Base-by-base conservation (phyloP, 345 rosid species). In the Brassica cretica region DNA sequence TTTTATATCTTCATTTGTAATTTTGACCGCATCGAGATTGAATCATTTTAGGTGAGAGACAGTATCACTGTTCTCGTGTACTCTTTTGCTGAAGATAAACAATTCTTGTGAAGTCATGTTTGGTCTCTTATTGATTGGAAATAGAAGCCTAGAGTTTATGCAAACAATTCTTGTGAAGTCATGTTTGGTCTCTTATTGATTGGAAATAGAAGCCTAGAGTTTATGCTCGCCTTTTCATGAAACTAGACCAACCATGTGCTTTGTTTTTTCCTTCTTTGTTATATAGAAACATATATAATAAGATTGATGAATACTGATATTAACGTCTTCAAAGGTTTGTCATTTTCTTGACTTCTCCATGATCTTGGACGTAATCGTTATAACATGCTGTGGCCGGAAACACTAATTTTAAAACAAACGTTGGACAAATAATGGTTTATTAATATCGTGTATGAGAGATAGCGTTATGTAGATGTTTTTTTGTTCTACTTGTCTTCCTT, bases 1-100 rank as follows among this genome's bases (percentile, higher is more conserved):
- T 11, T 71, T 19, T 4, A 32, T 66, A 66, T 21, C 60, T 14
- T 72, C 55, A 49, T 78, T 65, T 78, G 72, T 78, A 71, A 65
- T 56, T 58, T 72, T 78, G 76, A 78, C 76, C 29, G 2, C 18
- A 65, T 33, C 8, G 27, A 65, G 76, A 58, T 66, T 58, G 68
- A 8, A 65, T 72, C 19, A 41, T 56, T 30, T 39, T 29, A n/a
- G 62, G 68, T 29, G 66, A 64, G 56, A 64, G 35, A 55, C 51
- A 12, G 24, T 71, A 15, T 27, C 35, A 55, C 71, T 70, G 66
- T 37, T 15, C 33, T 71, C 21, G 24, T 70, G 70, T 25, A 53
- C 29, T 29, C 5, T 58, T 60, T 70, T 64, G 65, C 32, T 53
- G n/a, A 55, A 64, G 56, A 39, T 70, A 53, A 65, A 55, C 8